Base-by-base conservation (phyloP, 2,329 filamentous ascomycete species). In the Neophaeococcomyces mojaviensis region DNA sequence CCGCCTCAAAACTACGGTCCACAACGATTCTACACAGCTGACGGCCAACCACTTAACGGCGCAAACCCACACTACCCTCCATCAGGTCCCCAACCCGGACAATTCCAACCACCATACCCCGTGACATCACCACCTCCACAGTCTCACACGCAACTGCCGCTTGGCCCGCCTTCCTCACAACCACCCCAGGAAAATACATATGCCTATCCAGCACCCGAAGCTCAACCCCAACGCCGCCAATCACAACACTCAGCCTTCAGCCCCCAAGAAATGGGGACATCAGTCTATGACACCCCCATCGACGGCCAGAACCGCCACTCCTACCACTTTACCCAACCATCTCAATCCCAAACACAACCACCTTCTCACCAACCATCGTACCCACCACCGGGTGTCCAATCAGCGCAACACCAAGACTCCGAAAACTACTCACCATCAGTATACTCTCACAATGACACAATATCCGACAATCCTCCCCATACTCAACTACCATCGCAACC, bases 231-330 rank as follows among this genome's bases (percentile, higher is more conserved):
- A 15, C 37, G 47, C 9, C 26, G 31, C 10, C 43, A 32, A 22
- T 49, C 49, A 20, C 47, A 51, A 22, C 44, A 79, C 52, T 50
- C 48, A 36, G 28, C 30, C 36, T 46, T 39, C 26, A 26, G 35
- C 8, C 80, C 85, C 1, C 86, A 89, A 64, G 86, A 90, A 66
- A 71, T 90, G 38, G 82, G 84, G 20, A 88, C 85, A 0, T 85
- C 84, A 1, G 79, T 78, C 8, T 89, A 88, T 59, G 84, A 88
- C 63, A 85, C 84, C 3, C 85, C 84, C 34, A 74, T 85, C 32
- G 77, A 68, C 16, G 16, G 18, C 6, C 60, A 59, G 38, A 49
- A 55, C 24, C 61, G 64, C 36, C 59, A 64, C 44, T 58, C 61
- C 15, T 69, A 65, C 44, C 53, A 58, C 13, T 45, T 53, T 2